Conservation (phyloP, 106 monocot species). For the Dendrobium nobile region DNA sequence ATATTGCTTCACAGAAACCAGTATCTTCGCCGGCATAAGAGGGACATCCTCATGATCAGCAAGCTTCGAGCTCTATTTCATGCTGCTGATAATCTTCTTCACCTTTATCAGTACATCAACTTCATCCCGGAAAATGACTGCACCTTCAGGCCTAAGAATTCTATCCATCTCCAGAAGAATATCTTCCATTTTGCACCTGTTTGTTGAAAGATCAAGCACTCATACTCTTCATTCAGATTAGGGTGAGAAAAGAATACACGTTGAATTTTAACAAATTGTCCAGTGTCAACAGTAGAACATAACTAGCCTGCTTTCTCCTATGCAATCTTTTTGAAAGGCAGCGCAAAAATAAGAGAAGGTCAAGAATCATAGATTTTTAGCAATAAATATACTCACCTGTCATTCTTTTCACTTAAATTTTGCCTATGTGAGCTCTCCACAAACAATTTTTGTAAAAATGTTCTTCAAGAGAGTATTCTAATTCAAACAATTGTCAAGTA, state of each 20-base stretch:
- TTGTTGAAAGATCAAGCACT: background rate
- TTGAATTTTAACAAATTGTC: no score
- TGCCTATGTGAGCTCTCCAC: no score
- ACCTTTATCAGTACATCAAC: slow-evolving; percentile 34
- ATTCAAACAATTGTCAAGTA: no score
- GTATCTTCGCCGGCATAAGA: slow-evolving; percentile 27
- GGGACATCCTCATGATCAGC: slow-evolving; percentile 41
- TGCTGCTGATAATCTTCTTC: slow-evolving; percentile 18
- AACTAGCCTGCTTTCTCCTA: no score
- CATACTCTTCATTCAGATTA: background rate
- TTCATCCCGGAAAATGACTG: slow-evolving; percentile 32
- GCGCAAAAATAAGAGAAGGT: no score
- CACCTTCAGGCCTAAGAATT: slow-evolving; percentile 40
- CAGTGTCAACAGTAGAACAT: no score
- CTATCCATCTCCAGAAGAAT: slow-evolving; percentile 48
- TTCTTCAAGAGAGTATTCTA: no score
- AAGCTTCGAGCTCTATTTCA: slow-evolving; percentile 37
- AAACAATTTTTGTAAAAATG: no score
- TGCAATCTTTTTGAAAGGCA: no score
- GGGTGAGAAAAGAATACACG: background rate
- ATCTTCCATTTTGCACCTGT: slow-evolving; percentile 45
- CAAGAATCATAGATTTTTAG: no score
- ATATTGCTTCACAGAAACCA: slow-evolving; percentile 34
- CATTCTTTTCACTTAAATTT: no score
- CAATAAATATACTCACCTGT: no score